phyloP scores from a whole-genome alignment of 257 asterid species.

The Rhazya stricta region DNA sequence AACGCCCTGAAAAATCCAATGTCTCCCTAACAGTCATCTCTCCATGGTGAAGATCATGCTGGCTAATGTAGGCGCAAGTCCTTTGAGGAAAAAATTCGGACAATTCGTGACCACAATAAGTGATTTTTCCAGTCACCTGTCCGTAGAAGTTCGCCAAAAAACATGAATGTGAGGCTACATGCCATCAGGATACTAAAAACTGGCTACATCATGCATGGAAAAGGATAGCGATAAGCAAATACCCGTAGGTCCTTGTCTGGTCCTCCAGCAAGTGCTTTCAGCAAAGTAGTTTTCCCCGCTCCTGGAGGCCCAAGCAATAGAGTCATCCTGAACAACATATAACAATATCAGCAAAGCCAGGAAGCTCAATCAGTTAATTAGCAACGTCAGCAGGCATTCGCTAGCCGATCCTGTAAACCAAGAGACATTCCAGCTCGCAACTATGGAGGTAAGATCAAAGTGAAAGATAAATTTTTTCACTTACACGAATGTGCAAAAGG shows the following conservation, averaged over 20 bases:
- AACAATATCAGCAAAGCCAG: neutral
- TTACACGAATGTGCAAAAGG: neutral
- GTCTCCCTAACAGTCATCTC: conserved; percentile 96
- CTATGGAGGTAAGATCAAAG: neutral
- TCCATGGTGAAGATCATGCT: conserved; percentile 85
- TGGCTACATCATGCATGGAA: neutral
- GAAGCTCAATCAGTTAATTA: neutral
- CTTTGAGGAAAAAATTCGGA: conserved; percentile 79
- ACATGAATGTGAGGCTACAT: neutral
- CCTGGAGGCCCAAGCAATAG: conserved; percentile 98
- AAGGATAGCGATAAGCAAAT: conserved; percentile 1
- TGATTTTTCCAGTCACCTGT: conserved; percentile 64
- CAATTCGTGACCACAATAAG: conserved; percentile 86
- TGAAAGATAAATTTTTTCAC: neutral
- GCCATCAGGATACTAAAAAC: neutral
- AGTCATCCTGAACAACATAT: conserved; percentile 60
- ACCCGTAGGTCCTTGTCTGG: conserved; percentile 52
- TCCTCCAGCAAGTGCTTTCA: conserved; percentile 78
- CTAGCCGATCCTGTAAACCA: neutral
- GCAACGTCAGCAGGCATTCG: neutral
- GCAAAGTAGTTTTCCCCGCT: conserved; percentile 74
- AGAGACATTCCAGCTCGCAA: neutral
- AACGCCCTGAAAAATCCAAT: conserved; percentile 74
- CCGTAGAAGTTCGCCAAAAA: conserved; percentile 1
- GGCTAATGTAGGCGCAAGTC: conserved; percentile 86